phyloP scores from a whole-genome alignment of 1,284 basidiomycete species.

The Agroathelia rolfsii region DNA sequence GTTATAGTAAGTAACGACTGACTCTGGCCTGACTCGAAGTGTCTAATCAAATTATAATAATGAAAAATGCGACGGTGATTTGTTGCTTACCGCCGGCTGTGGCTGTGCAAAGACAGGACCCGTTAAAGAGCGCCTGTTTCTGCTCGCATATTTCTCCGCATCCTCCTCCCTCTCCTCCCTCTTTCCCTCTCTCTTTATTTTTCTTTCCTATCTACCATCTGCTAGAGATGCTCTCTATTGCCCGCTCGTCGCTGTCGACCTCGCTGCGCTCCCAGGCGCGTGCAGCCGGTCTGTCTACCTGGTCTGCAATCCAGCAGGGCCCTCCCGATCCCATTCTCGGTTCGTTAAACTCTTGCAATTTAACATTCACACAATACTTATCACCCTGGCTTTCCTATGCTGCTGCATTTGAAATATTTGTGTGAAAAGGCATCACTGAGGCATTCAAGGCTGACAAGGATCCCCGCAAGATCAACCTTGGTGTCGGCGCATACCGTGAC shows the following conservation, averaged over 20 bases:
- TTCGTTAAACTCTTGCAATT: no score
- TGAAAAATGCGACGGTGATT: no score
- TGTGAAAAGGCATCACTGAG: constrained; percentile 69
- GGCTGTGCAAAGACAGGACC: no score
- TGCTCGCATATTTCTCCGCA: no score
- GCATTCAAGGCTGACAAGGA: constrained; percentile 93
- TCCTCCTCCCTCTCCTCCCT: constrained; percentile 11
- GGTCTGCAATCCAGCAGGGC: constrained; percentile 79
- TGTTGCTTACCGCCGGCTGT: no score
- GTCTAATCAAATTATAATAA: no score
- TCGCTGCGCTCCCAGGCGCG: constrained; percentile 23
- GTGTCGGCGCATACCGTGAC: constrained; percentile 92
- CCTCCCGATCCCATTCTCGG: constrained; percentile 93
- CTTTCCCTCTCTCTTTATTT: constrained; percentile 11
- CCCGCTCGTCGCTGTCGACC: constrained; percentile 32
- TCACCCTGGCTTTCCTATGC: constrained; percentile 7
- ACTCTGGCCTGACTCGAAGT: no score
- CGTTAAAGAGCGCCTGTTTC: no score
- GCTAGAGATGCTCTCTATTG: constrained; percentile 32
- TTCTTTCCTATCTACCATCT: constrained; percentile 32
- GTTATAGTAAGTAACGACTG: no score
- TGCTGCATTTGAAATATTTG: constrained; percentile 1
- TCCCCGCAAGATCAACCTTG: constrained; percentile 92
- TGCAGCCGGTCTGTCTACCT: constrained; percentile 53
- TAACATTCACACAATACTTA: background rate